phyloP scores from a whole-genome alignment of 257 asterid species.

The Solanum habrochaites region DNA sequence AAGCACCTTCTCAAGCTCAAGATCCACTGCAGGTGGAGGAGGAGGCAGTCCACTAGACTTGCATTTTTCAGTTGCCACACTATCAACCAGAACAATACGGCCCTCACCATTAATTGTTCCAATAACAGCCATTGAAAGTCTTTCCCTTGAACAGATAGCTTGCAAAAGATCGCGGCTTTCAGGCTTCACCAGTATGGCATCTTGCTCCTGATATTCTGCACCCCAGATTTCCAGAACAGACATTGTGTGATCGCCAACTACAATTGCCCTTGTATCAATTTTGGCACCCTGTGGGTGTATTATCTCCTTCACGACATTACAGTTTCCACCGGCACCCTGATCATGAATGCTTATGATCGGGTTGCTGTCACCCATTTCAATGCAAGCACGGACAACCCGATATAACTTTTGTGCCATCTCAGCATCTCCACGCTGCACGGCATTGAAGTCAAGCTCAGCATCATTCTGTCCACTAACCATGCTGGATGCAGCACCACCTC shows the following conservation, averaged over 20 bases:
- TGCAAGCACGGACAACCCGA: slow-evolving; percentile 88
- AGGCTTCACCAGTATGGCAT: slow-evolving; percentile 90
- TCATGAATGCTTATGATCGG: slow-evolving; percentile 92
- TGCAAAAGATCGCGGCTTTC: slow-evolving; percentile 54
- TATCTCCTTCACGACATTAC: slow-evolving; percentile 69
- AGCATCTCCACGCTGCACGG: slow-evolving; percentile 88
- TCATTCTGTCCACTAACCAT: slow-evolving; percentile 98
- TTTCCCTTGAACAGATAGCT: slow-evolving; percentile 79
- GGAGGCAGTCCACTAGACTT: slow-evolving; percentile 49
- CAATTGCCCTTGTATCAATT: slow-evolving; percentile 77
- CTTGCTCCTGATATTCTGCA: slow-evolving; percentile 98
- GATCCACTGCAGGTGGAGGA: slow-evolving; percentile 93
- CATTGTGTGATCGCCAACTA: slow-evolving; percentile 90
- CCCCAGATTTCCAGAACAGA: slow-evolving; percentile 97
- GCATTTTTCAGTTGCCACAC: slow-evolving; percentile 39
- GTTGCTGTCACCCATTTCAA: slow-evolving; percentile 81
- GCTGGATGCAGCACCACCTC: slow-evolving; percentile 99
- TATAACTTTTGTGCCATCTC: slow-evolving; percentile 94
- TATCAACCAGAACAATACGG: slow-evolving; percentile 50
- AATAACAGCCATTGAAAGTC: slow-evolving; percentile 88
- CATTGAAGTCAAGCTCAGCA: slow-evolving; percentile 93
- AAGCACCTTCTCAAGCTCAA: slow-evolving; percentile 92
- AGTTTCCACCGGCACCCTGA: slow-evolving; percentile 91
- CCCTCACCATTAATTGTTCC: slow-evolving; percentile 89
- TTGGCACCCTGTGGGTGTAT: slow-evolving; percentile 83